Evolutionary conservation across 306 rosid species (phyloP).

Genomic region (Sicyos baderoa): DNA sequence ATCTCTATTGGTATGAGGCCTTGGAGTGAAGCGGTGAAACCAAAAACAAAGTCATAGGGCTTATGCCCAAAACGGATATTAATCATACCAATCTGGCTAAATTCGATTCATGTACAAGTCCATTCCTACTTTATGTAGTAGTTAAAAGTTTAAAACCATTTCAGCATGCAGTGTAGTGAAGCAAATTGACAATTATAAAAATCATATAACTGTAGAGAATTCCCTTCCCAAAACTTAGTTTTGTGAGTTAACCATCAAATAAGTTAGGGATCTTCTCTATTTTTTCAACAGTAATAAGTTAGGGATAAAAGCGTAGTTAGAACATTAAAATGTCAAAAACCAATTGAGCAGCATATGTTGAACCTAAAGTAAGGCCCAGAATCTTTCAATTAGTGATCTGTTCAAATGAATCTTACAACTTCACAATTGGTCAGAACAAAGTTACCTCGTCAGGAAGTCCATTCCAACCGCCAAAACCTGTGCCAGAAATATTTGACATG

Average conservation of each 20-base stretch:
- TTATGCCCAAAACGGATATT: too few relatives aligned
- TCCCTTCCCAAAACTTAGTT: neutral
- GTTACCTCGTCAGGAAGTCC: slow-evolving; percentile 80
- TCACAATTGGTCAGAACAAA: slow-evolving; percentile 9
- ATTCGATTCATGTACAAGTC: neutral
- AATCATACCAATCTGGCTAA: neutral
- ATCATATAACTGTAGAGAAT: neutral
- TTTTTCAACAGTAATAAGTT: too few relatives aligned
- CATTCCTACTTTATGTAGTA: neutral
- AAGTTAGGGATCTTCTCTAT: neutral
- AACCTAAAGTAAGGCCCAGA: too few relatives aligned
- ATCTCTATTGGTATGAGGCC: too few relatives aligned
- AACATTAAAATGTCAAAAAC: neutral
- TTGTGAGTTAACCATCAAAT: neutral
- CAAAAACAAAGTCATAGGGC: too few relatives aligned
- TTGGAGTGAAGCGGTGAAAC: too few relatives aligned
- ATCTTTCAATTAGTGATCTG: neutral
- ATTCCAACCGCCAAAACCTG: slow-evolving; percentile 88
- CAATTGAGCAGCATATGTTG: neutral
- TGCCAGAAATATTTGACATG: slow-evolving; percentile 65
- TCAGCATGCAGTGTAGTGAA: neutral
- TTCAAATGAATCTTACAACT: neutral
- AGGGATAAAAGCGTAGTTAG: neutral
- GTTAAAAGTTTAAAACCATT: neutral
- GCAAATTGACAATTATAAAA: neutral